A percentile compares a stretch with the other conserved stretches of the same genome.
Evolutionary conservation across 140 eudicot genomes (phyloP).

Genomic region (Oenanthe javanica): DNA sequence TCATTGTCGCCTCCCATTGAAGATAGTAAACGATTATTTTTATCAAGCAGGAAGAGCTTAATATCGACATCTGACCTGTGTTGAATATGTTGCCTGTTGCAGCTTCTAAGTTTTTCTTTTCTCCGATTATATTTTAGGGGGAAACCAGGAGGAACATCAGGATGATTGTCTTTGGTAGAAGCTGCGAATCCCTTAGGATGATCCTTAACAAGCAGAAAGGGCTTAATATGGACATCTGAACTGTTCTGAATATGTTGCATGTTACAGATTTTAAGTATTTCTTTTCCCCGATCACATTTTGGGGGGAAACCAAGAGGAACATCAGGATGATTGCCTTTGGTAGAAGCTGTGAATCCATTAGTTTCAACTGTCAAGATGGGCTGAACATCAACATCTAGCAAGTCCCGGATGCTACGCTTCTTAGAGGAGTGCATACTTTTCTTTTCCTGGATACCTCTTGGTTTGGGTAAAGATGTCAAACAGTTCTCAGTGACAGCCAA

Average conservation of each 20-base stretch:
- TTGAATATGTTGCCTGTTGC: background rate
- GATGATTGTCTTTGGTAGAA: background rate
- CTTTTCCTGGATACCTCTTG: background rate
- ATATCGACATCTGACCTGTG: background rate
- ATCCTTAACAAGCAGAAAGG: background rate
- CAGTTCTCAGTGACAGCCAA: too few relatives aligned
- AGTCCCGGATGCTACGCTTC: background rate
- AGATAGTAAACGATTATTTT: background rate
- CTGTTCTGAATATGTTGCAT: background rate
- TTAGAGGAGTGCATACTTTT: background rate
- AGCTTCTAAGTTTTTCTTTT: background rate
- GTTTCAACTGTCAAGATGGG: background rate
- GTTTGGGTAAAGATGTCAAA: background rate
- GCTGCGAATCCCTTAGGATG: background rate
- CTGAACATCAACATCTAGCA: background rate
- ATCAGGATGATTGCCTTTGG: background rate
- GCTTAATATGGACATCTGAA: background rate
- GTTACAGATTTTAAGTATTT: background rate
- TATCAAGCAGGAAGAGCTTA: background rate
- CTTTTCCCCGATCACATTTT: background rate
- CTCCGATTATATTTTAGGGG: background rate
- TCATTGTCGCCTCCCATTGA: background rate
- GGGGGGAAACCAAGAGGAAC: conserved; percentile 23
- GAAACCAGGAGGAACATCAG: conserved; percentile 22
- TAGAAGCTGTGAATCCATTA: background rate